Evolutionary conservation across 2,329 filamentous ascomycete genomes (phyloP), one percentile per base, ranked within the genome.

Genomic region (Microdochium trichocladiopsis): DNA sequence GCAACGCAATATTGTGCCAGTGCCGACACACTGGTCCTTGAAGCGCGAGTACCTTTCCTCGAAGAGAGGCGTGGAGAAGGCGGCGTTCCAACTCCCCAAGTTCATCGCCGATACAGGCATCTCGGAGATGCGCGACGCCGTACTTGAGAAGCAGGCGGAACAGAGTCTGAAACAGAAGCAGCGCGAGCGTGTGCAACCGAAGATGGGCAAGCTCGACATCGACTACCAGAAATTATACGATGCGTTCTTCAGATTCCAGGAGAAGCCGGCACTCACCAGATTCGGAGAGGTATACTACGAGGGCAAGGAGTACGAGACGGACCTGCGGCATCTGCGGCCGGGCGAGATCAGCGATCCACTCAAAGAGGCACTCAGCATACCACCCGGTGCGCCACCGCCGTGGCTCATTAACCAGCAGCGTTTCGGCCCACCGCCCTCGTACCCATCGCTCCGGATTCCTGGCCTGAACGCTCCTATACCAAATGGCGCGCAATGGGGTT

Each of bases 201-300:
- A 97, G 72, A 94, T 96, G 81, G 94, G 94, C 56, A 95, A 94
- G 69, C 78, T 99, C 50, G 94, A 99, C 68, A 97, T 99, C 60
- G 94, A 99, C 70, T 99, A 99, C 69, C 90, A 96, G 66, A 96
- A 94, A 69, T 83, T 97, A 51, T 97, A 97, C 72, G 94, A 97
- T 66, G 94, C 94, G 3, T 99, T 99, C 76, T 99, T 99, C 77
- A 84, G 91, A 54, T 95, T 96, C 66, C 94, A 99, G 72, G 95
- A 90, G 41, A 99, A 99, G 71, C 94, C 94, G 0, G 86, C 91
- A 60, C 74, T 99, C 57, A 97, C 94, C 28, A 83, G 92, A 45
- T 99, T 96, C 61, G 94, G 94, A 41, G 94, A 99, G 69, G 92
- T 99, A n/a, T 99, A 99, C 70, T 97, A 97, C 68, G 94, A 99